Evolutionary conservation across 805 yeast genomes (phyloP), one percentile per base, ranked within the genome.

Genomic region (Hanseniaspora occidentalis): DNA sequence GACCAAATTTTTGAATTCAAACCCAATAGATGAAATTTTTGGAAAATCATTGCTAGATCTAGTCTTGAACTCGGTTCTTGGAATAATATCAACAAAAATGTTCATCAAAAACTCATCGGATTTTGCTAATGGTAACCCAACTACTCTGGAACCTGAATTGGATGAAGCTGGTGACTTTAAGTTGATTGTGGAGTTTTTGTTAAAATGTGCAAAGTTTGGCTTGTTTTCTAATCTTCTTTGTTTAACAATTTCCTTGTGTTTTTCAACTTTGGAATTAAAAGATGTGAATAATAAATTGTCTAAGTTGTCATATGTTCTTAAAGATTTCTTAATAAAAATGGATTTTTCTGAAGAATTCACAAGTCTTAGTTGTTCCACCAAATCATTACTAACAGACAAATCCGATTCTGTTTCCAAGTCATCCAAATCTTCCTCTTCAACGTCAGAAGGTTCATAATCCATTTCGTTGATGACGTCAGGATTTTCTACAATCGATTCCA

Each of bases 371-470:
- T 81, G 89, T 11, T 69, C 63, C 19, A 72, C 64, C 89, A 94
- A 83, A 46, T 77, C 71, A 24, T 65, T 65, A 6, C 79, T 67
- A 1, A 66, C 64, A 1, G 75, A 71, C 33, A 75, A 60, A 22
- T 64, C 54, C 1, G 77, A 69, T 21, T 62, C 61, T 4, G 55
- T 63, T 45, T 67, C 70, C 34, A 64, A 57, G 45, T 61, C 66
- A 27, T 52, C 70, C 55, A 68, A 60, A 50, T 72, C 77, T 1
- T 62, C 53, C 23, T 64, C 71, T 19, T 61, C 62, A 13, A 70
- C 59, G 43, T 75, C 74, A n/a, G 49, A 48, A 0, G 89, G 89
- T 55, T 82, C 92, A 52, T 73, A 82, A 2, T 75, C 80, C 49
- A 75, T 79, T 47, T 78, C 83, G 37, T 70, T 65, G 6, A 79